Evolutionary conservation across 352 stramenopile species (phyloP).

Genomic region (Aphanomyces invadans): DNA sequence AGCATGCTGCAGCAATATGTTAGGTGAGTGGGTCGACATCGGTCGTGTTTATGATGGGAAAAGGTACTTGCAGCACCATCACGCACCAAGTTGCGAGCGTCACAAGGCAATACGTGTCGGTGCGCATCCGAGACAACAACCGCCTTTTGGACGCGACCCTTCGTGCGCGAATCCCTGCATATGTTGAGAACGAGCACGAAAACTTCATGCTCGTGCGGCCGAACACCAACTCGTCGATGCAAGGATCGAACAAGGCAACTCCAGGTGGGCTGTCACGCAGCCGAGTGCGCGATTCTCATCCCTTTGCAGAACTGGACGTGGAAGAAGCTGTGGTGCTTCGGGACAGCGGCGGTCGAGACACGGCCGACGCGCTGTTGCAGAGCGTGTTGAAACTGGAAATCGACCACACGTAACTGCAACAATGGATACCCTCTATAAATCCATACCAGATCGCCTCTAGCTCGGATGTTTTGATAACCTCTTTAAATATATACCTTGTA

Average conservation of each 20-base stretch:
- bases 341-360: not conserved
- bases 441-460: not conserved
- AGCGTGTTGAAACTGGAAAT: conserved; percentile 19
- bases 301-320: conserved; percentile 1
- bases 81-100: conserved; percentile 77
- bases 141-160: conserved; percentile 66
- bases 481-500: not conserved
- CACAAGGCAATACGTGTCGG: conserved; percentile 68
- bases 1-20: conserved; percentile 74
- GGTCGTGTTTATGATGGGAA: not conserved
- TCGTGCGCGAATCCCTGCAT: conserved; percentile 54
- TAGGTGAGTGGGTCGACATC: no score
- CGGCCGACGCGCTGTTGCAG: conserved; percentile 9
- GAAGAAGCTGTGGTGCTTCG: conserved; percentile 2
- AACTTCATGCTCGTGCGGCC: conserved; percentile 60
- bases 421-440: not conserved
- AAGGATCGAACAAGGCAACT: no score
- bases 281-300: no score
- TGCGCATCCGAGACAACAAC: conserved; percentile 78
- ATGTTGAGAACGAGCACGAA: conserved; percentile 57
- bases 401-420: not conserved
- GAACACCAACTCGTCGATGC: conserved; percentile 25
- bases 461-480: no score
- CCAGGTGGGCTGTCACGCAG: no score
- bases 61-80: conserved; percentile 40